phyloP scores from a whole-genome alignment of 768 basidiomycete species.

The Russula sp. region DNA sequence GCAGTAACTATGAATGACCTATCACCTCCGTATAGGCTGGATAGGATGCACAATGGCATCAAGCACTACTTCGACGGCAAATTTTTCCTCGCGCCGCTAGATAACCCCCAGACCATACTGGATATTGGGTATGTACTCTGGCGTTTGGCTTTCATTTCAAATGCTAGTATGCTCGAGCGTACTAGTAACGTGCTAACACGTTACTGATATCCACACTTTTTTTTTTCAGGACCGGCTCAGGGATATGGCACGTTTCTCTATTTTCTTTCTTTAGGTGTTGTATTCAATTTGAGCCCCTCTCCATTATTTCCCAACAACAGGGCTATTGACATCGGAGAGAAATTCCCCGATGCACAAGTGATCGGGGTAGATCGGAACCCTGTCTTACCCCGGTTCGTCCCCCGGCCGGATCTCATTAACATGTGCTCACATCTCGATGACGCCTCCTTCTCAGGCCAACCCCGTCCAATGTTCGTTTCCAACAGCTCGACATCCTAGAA shows the following conservation, averaged over 20 bases:
- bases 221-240: conserved; percentile 9
- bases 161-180: background rate
- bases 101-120: conserved; percentile 25
- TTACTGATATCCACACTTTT: background rate
- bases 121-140: conserved; percentile 26
- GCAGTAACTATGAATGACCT: too few species aligned
- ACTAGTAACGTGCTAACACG: background rate
- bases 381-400: conserved; percentile 23
- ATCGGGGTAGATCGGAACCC: conserved; percentile 24
- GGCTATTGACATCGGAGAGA: conserved; percentile 27
- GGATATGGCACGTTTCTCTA: conserved; percentile 8
- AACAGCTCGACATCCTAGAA: conserved; percentile 23
- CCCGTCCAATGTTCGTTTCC: conserved; percentile 26
- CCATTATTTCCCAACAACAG: conserved; percentile 3
- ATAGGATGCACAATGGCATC: conserved; percentile 25
- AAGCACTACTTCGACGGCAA: conserved; percentile 22
- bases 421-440: background rate
- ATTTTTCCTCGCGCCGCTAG: conserved; percentile 21
- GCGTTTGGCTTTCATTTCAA: background rate
- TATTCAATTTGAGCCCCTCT: too few species aligned
- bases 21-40: conserved; percentile 20
- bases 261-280: too few species aligned
- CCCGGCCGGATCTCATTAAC: too few species aligned
- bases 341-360: conserved; percentile 18
- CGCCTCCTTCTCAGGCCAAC: background rate